Evolutionary conservation across 768 basidiomycete genomes (phyloP), one percentile per base, ranked within the genome.

Genomic region (Astraeus odoratus): DNA sequence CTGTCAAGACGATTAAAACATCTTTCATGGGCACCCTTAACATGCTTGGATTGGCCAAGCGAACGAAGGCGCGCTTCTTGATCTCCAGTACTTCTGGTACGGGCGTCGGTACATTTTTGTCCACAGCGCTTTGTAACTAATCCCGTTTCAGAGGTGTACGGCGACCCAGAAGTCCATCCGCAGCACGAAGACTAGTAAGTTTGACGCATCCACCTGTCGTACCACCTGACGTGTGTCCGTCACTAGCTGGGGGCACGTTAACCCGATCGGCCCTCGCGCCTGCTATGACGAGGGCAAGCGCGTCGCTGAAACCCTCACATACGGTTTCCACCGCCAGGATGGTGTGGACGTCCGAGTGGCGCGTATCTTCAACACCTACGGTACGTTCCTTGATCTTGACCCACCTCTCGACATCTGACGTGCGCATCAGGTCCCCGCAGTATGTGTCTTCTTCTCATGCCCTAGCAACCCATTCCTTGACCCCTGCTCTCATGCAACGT

Each of bases 251-350:
- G 94, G 93, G 38, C 84, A 98, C 66, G 96, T 99, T 60, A 99
- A 99, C 73, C 93, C 93, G 34, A 96, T 94, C 56, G 96, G 96
- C 19, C 89, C 90, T 48, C 88, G 96, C 50, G 94, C 95, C n/a
- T 99, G 96, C 67, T 99, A 99, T 61, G 96, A 99, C 60, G 96
- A 99, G 68, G 96, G 96, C 39, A 99, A 99, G 71, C 92, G 96
- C 56, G 95, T 98, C 30, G 95, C 96, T 31, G 96, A 99, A 70
- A 96, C 95, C 15, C 68, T 99, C 52, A 94, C 95, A 6, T 99
- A 98, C 59, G 94, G 94, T 31, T 98, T 86, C 74, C 86, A 89
- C 52, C 76, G 87, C 47, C 96, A 96, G 64, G 92, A 98, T 59
- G 82, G 83, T 44, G 94, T 99, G 49, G 89, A 97, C 55, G 90